Conservation (phyloP, 208 protist genomes). For the Trypanosoma grayi region DNA sequence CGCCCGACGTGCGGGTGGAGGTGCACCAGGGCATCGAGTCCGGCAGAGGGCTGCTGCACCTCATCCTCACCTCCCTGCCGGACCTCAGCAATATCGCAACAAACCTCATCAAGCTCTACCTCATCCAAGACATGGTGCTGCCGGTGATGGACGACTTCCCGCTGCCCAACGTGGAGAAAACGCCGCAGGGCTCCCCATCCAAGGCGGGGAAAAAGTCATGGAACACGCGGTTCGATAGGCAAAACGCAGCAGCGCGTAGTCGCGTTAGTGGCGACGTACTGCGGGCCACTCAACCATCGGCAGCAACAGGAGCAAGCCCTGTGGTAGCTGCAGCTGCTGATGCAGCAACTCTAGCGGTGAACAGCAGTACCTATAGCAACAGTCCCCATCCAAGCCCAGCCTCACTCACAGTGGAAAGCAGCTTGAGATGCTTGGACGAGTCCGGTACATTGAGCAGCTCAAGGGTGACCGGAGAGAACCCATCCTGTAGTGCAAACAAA, state of each 20-base stretch:
- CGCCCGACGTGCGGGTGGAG: conserved; percentile 51
- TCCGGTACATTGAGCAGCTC: too few species aligned
- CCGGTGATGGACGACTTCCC: conserved; percentile 87
- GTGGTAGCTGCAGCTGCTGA: too few species aligned
- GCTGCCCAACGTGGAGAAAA: conserved; percentile 64
- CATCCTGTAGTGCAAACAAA: neutral
- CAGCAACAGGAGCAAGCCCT: neutral
- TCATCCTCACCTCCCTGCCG: conserved; percentile 72
- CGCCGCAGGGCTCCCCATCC: conserved; percentile 34
- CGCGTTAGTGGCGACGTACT: neutral
- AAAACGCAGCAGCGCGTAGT: conserved; percentile 46
- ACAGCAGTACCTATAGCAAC: too few species aligned
- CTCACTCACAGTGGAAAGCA: too few species aligned
- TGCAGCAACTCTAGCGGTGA: too few species aligned
- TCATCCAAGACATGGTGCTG: conserved; percentile 76
- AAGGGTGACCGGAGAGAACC: neutral
- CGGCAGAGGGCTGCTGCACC: conserved; percentile 61
- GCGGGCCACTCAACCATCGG: neutral
- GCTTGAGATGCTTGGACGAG: too few species aligned
- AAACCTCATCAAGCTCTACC: conserved; percentile 69
- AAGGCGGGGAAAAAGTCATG: conserved; percentile 28
- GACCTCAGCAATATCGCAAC: conserved; percentile 64
- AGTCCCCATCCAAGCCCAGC: too few species aligned
- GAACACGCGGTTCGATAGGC: conserved; percentile 45
- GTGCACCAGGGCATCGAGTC: conserved; percentile 57